Base-by-base conservation (phyloP, 176 grass and related monocot species). In the Poa pratensis region DNA sequence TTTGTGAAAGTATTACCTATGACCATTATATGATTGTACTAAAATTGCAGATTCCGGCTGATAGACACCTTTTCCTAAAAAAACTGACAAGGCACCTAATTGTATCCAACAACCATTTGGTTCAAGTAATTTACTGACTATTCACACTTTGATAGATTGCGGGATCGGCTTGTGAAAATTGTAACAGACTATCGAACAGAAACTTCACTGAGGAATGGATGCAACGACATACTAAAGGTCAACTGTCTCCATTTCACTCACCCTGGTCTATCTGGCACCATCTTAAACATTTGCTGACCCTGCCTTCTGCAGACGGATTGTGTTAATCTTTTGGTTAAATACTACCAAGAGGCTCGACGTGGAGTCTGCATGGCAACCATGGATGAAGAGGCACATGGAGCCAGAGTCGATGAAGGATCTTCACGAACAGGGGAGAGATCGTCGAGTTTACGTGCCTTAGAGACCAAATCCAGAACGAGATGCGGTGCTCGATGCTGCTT, bases 221-320 rank as follows among this genome's bases (percentile, higher is more conserved):
- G 96, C 84, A 99, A 99, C 32, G 93, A 92, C 90, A 99, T 99
- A 84, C 91, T 99, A 40, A 99, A 96, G 96, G 96, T 87, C 49
- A 80, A 22, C 37, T 40, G 15, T 75, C 17, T 86, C 75, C 73
- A 20, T 24, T 90, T 83, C 55, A 74, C 27, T 51, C 60, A 50
- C 15, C 77, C 49, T 78, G 9, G 87, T 60, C 9, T 69, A 52
- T 85, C 22, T 82, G 53, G n/a, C 60, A 43, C 64, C 54, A 68
- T 82, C 18, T 66, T 61, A 22, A 9, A 70, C 1, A 23, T 88
- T 76, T 63, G 24, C 59, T 68, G 66, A 77, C 50, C 70, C 74
- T 82, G 63, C 52, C 32, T 87, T 83, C 27, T 86, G 35, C 83
- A 99, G 96, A 82, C 93, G 20, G 93, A 99, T 50, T 96, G 93